Evolutionary conservation across 768 basidiomycete genomes (phyloP).

Genomic region (Trametes maxima): DNA sequence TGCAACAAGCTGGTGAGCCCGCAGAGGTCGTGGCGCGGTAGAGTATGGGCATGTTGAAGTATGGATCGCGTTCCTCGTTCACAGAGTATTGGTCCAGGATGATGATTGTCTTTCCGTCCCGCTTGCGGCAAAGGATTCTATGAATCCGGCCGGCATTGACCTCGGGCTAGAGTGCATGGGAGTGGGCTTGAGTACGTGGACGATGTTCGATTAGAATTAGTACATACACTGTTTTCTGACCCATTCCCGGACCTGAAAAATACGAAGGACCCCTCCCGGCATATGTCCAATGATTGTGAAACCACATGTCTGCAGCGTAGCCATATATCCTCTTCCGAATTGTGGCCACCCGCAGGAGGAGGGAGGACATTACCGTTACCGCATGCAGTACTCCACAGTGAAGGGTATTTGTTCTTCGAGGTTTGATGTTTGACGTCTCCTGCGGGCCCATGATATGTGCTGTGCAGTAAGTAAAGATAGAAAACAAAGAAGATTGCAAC

Average conservation of each 20-base stretch:
- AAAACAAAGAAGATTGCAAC: not conserved
- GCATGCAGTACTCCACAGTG: too few relatives aligned
- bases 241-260: too few relatives aligned
- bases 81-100: conserved; percentile 2
- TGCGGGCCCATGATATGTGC: too few relatives aligned
- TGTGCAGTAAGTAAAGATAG: not conserved
- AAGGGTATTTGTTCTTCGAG: too few relatives aligned
- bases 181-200: too few relatives aligned
- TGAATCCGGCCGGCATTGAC: not conserved
- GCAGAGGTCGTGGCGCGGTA: not conserved
- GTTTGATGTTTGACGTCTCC: too few relatives aligned
- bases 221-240: too few relatives aligned
- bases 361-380: not conserved
- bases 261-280: not conserved
- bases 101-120: not conserved
- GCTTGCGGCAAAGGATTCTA: not conserved
- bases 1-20: not conserved
- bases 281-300: not conserved
- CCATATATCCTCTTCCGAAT: not conserved
- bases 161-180: too few relatives aligned
- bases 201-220: too few relatives aligned
- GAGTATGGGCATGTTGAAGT: conserved; percentile 12
- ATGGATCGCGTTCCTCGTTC: not conserved
- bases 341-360: too few relatives aligned
- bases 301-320: not conserved